These are phyloP conservation scores for Colletotrichum spinosum DNA, from an alignment of 2,329 filamentous ascomycete genomes.

Conservation along the genomic window DNA sequence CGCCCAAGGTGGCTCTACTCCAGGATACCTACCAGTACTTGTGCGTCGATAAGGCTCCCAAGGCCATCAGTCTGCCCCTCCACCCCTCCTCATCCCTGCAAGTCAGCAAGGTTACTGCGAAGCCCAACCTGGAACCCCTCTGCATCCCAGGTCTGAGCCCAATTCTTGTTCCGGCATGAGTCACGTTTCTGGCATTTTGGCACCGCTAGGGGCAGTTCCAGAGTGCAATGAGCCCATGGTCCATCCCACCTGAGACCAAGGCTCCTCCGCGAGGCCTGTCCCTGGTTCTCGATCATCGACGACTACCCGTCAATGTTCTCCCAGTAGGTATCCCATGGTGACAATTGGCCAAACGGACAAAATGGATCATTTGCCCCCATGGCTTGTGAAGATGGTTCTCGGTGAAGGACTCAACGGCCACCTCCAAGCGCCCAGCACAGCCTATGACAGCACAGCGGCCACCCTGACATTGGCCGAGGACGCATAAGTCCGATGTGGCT, in stretches of 20 bases:
- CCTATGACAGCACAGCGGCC: slow-evolving; percentile 13
- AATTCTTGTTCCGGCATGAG: slow-evolving; percentile 36
- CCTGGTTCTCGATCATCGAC: slow-evolving; percentile 15
- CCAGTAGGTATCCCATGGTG: not conserved
- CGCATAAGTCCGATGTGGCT: slow-evolving; percentile 24
- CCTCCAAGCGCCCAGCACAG: not conserved
- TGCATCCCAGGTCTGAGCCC: slow-evolving; percentile 29
- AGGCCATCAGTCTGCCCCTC: slow-evolving; percentile 30
- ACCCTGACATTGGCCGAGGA: slow-evolving; percentile 15
- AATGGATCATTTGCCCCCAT: not conserved
- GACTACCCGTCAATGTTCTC: not conserved
- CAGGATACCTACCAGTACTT: slow-evolving; percentile 21
- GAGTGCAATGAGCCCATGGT: slow-evolving; percentile 17
- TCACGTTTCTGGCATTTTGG: slow-evolving; percentile 29
- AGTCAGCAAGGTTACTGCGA: slow-evolving; percentile 32
- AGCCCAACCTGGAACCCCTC: slow-evolving; percentile 35
- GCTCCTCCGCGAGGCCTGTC: slow-evolving; percentile 29
- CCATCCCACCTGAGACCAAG: slow-evolving; percentile 26
- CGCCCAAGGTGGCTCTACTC: not conserved
- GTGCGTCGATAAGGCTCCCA: slow-evolving; percentile 25
- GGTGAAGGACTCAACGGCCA: not conserved
- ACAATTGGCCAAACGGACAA: not conserved
- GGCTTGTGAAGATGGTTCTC: slow-evolving; percentile 6
- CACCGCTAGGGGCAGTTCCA: slow-evolving; percentile 2
- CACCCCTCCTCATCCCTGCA: slow-evolving; percentile 33